Evolutionary conservation across 1,284 basidiomycete species (phyloP), one percentile per base, ranked within the genome.

Genomic region (Ustilago xerochloae): DNA sequence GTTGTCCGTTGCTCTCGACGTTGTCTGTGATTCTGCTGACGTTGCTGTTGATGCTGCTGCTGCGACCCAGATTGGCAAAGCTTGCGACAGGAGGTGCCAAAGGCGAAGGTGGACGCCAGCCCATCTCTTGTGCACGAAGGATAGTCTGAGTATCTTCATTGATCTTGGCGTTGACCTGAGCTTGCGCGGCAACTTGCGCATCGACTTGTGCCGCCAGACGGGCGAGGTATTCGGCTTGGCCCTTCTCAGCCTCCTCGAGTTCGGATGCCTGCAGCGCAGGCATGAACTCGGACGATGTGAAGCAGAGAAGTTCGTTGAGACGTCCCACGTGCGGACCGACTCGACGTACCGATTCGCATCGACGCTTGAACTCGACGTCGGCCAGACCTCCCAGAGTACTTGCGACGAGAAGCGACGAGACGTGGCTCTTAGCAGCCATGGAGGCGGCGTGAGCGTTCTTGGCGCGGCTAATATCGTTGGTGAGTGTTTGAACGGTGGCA

Each of bases 291-390:
- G 62, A 68, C 28, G 64, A 63, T 13, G 77, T 72, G 59, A 81
- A 80, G 63, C 78, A 80, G 22, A 80, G 68, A 26, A 75, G 74
- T 47, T 76, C 58, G 49, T 78, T 79, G 52, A 81, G 58, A 10
- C 50, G 63, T 8, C 82, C 82, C 38, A 84, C 66, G 20, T 74
- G 55, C 2, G 63, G 51, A 3, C 82, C 82, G 12, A 75, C 59
- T 16, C 64, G 59, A 28, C 78, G 73, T 7, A 83, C 77, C 4
- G 65, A 51, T 47, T 84, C 82, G 70, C 82, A 84, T n/a, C 47
- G 61, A 49, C 52, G 62, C 26, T 76, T 77, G 61, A 75, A 84
- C 48, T 82, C 78, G 58, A 74, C 61, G 16, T 84, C 82, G 13
- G 81, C 80, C 9, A 84, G 47, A 38, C 77, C 74, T 8, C 80